Evolutionary conservation across 306 rosid genomes (phyloP).

Genomic region (Fragaria ananassa): DNA sequence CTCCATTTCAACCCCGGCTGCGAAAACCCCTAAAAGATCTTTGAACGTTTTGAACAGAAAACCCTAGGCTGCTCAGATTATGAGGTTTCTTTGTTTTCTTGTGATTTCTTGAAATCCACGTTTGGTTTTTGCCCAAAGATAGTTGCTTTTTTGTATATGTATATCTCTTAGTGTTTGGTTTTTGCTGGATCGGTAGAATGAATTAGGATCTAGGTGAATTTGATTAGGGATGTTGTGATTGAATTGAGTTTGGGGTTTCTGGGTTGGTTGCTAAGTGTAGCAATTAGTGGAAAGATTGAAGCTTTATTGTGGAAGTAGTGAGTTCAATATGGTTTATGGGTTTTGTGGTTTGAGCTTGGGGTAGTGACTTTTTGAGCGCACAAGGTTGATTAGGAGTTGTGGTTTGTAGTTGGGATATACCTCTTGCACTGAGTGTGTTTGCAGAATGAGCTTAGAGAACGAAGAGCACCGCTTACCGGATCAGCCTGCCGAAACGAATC

Average conservation of each 20-base stretch:
- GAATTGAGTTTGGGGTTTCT: constrained; percentile 22
- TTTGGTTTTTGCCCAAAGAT: constrained; percentile 31
- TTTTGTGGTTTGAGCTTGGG: constrained; percentile 7
- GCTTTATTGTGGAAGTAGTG: background rate
- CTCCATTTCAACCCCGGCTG: constrained; percentile 45
- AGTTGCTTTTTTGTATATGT: constrained; percentile 18
- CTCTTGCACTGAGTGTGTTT: constrained; percentile 16
- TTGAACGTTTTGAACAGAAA: background rate
- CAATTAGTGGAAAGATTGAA: constrained; percentile 9
- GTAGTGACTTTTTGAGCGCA: constrained; percentile 27
- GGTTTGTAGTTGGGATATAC: constrained; percentile 18
- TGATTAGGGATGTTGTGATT: constrained; percentile 21
- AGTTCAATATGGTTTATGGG: constrained; percentile 15
- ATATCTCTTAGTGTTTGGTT: constrained; percentile 18
- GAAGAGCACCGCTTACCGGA: constrained; percentile 41
- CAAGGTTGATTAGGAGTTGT: constrained; percentile 10
- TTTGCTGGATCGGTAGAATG: constrained; percentile 4
- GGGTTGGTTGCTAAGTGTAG: constrained; percentile 25
- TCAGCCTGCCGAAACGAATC: constrained; percentile 36
- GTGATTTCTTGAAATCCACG: constrained; percentile 1
- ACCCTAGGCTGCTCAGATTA: constrained; percentile 39
- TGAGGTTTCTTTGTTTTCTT: background rate
- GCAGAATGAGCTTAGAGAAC: constrained; percentile 70
- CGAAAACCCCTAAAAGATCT: constrained; percentile 47
- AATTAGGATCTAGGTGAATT: constrained; percentile 25